Percentiles rank a stretch among this genome's conserved stretches.
These are phyloP conservation scores for Kodamaea fukazawae DNA, from an alignment of 805 yeast species.

Conservation along the genomic window DNA sequence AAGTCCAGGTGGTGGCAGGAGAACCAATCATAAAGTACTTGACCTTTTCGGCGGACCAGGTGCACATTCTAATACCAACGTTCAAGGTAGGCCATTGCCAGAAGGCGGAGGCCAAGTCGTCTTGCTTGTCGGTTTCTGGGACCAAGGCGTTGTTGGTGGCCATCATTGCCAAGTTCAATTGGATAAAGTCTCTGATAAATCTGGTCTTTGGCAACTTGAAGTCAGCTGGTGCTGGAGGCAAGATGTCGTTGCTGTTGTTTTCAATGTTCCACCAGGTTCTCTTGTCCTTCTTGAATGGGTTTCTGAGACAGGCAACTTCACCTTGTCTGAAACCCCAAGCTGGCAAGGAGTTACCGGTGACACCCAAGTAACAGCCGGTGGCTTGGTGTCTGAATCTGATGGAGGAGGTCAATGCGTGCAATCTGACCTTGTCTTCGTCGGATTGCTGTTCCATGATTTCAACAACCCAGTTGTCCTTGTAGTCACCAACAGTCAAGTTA, in stretches of 20 bases:
- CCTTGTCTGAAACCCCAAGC: constrained; percentile 98
- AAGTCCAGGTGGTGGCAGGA: constrained; percentile 70
- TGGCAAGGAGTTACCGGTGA: constrained; percentile 79
- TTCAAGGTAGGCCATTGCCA: constrained; percentile 90
- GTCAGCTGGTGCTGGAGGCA: constrained; percentile 59
- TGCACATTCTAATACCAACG: constrained; percentile 72
- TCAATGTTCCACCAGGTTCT: constrained; percentile 90
- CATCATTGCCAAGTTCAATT: constrained; percentile 82
- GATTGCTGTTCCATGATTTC: constrained; percentile 64
- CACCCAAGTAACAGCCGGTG: constrained; percentile 81
- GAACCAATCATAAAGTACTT: constrained; percentile 69
- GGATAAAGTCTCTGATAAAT: constrained; percentile 72
- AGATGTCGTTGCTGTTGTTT: constrained; percentile 55
- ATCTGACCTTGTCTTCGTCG: constrained; percentile 46
- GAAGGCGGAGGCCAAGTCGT: constrained; percentile 66
- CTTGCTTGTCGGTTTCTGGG: constrained; percentile 74
- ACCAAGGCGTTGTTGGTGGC: constrained; percentile 80
- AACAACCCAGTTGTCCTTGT: constrained; percentile 73
- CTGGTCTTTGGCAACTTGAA: constrained; percentile 71
- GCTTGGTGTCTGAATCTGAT: constrained; percentile 69
- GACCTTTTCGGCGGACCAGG: constrained; percentile 58
- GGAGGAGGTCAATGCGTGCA: constrained; percentile 83
- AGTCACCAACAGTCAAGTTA: constrained; percentile 59
- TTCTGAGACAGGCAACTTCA: constrained; percentile 79
- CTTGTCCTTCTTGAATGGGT: constrained; percentile 70